A percentile compares a stretch with the other conserved stretches of the same genome.
Conservation (phyloP, 768 basidiomycete species). For the Hygrocybe punicea region DNA sequence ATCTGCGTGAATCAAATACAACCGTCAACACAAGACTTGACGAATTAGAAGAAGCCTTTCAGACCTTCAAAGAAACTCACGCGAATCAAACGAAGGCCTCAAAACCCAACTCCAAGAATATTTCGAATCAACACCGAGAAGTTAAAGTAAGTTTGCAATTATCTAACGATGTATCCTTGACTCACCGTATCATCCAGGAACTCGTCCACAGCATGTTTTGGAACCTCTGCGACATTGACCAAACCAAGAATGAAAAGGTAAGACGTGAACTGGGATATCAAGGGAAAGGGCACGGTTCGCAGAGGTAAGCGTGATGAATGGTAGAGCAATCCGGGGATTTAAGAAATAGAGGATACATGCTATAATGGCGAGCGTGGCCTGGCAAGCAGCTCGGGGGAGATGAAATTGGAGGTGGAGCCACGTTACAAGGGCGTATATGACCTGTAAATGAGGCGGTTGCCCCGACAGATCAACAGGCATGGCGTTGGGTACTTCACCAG, state of each 20-base stretch:
- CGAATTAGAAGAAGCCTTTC: background rate
- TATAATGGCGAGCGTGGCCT: background rate
- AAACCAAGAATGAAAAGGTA: background rate
- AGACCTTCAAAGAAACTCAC: background rate
- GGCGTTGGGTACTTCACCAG: background rate
- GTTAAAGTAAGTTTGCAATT: background rate
- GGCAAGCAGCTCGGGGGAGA: background rate
- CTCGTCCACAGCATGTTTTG: background rate
- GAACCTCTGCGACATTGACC: background rate
- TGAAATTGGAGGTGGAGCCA: background rate
- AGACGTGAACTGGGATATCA: background rate
- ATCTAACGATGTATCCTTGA: background rate
- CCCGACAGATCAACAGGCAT: background rate
- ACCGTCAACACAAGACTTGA: background rate
- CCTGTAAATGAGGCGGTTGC: background rate
- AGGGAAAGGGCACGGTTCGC: background rate
- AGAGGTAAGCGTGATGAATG: background rate
- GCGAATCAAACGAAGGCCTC: background rate
- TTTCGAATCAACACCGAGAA: background rate
- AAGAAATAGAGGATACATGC: background rate
- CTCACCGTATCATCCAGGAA: background rate
- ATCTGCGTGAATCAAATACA: background rate
- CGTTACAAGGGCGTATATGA: constrained; percentile 10
- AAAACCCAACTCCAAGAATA: background rate
- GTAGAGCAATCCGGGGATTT: background rate